Base-by-base conservation (phyloP, 352 stramenopile species). In the Phytophthora vignae region DNA sequence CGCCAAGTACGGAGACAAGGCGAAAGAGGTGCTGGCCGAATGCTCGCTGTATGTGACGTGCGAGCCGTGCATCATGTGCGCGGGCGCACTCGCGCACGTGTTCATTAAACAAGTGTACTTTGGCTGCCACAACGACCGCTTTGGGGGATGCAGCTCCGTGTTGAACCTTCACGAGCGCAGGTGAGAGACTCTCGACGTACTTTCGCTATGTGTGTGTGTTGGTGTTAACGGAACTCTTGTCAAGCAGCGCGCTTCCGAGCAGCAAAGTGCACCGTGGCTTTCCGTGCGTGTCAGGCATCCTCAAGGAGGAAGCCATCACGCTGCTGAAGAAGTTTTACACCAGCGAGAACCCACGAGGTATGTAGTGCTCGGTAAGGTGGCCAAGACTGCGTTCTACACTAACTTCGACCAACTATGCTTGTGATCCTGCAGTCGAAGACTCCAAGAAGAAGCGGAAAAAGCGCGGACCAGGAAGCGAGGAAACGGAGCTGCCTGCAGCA, bases 21-120 rank as follows among this genome's bases (percentile, higher is more conserved):
- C 87, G 27, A 62, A 22, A 6, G 55, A 82, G 14, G 72, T 94
- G 25, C 73, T 96, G 31, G 74, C 79, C 2, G 65, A 91, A 29
- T 90, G 82, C 52, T 87, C 77, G 54, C 75, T 96, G 38, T 96
- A 95, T 69, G 94, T 98, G 46, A 98, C 95, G 9, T 97, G 92
- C 40, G 95, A 98, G 78, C 95, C 95, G 5, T 98, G 95, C 73
- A 98, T 98, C 66, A 98, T 98, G 95, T 98, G 95, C 53, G 94
- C 95, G 3, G 83, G 81, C 29, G 94, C 94, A n/a, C 76, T 98
- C 17, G 81, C 84, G 14, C 81, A 92, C 54, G 73, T 98, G 12
- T 82, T 68, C 48, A 91, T 98, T 50, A 65, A 81, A 46, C 69
- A 65, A 7, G 93, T 97, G 53, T 88, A 92, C 40, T 98, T 97